Percentiles rank a stretch among this genome's conserved stretches.
phyloP scores from a whole-genome alignment of 495 filamentous ascomycete genomes.

The Hypoxylon fuscum region DNA sequence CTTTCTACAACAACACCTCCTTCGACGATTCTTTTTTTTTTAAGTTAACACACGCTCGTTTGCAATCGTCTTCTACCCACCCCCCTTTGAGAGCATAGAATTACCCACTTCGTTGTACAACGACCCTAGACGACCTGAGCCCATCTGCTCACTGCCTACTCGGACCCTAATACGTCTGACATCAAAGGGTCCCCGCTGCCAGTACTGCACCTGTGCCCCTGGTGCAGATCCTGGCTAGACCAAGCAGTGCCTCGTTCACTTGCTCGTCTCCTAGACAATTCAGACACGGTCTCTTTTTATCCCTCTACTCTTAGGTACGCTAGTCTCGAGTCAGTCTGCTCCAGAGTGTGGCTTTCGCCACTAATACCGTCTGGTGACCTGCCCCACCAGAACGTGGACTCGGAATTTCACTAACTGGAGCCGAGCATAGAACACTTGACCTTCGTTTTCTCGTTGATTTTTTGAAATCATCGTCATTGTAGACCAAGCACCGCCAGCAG shows the following conservation, averaged over 20 bases:
- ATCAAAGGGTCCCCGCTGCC: constrained; percentile 35
- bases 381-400: constrained; percentile 46
- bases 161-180: constrained; percentile 27
- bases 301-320: constrained; percentile 29
- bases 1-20: constrained; percentile 36
- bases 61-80: constrained; percentile 23
- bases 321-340: constrained; percentile 43
- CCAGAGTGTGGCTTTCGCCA: constrained; percentile 47
- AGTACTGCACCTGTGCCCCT: constrained; percentile 29
- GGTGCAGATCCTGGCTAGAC: constrained; percentile 42
- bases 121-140: not conserved
- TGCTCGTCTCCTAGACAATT: constrained; percentile 15
- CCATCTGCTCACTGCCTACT: constrained; percentile 1
- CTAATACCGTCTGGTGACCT: constrained; percentile 50
- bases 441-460: constrained; percentile 34
- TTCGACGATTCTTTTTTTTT: not conserved
- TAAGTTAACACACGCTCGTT: constrained; percentile 32
- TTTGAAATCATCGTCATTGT: constrained; percentile 16
- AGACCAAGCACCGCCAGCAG: constrained; percentile 24
- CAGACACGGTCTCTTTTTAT: constrained; percentile 24
- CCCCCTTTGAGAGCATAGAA: constrained; percentile 18
- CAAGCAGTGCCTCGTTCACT: constrained; percentile 24
- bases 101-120: constrained; percentile 35
- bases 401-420: constrained; percentile 42
- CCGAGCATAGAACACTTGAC: constrained; percentile 37